These are phyloP conservation scores for Citrus cavaleriei DNA, from an alignment of 345 rosid species.

Conservation along the genomic window DNA sequence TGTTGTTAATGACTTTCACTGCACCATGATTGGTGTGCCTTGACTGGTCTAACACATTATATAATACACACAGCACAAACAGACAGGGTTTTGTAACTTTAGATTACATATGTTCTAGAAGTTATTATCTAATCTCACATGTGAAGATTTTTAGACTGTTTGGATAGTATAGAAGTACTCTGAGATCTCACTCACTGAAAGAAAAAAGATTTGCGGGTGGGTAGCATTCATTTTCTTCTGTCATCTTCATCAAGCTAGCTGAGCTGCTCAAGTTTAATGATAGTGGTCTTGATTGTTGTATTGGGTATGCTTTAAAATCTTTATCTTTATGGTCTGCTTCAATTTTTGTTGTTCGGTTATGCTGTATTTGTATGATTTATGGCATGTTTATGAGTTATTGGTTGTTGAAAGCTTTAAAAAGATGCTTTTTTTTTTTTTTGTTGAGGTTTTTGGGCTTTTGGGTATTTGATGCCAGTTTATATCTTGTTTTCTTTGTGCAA, in stretches of 20 bases:
- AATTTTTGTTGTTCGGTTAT: background rate
- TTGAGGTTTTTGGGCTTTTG: background rate
- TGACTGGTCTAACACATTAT: constrained; percentile 1
- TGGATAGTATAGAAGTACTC: background rate
- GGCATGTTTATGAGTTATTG: constrained; percentile 2
- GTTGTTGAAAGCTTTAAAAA: background rate
- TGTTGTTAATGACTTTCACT: background rate
- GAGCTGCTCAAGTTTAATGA: background rate
- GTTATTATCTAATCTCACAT: background rate
- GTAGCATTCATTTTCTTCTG: background rate
- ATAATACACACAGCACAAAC: background rate
- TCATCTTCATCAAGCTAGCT: constrained; percentile 10
- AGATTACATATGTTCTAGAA: constrained; percentile 9
- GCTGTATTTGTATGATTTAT: background rate
- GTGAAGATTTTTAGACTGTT: background rate
- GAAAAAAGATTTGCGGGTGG: no score
- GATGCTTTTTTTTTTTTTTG: background rate
- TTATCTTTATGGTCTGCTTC: constrained; percentile 8
- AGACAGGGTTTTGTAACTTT: background rate
- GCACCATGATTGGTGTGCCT: constrained; percentile 2
- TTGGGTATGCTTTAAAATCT: constrained; percentile 13
- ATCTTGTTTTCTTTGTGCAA: background rate
- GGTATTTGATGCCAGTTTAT: background rate
- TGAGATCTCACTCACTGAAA: background rate
- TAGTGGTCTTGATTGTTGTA: background rate